A percentile compares a stretch with the other conserved stretches of the same genome.
These are phyloP conservation scores for Rossbeevera mucosa DNA, from an alignment of 768 basidiomycete genomes.

Conservation along the genomic window DNA sequence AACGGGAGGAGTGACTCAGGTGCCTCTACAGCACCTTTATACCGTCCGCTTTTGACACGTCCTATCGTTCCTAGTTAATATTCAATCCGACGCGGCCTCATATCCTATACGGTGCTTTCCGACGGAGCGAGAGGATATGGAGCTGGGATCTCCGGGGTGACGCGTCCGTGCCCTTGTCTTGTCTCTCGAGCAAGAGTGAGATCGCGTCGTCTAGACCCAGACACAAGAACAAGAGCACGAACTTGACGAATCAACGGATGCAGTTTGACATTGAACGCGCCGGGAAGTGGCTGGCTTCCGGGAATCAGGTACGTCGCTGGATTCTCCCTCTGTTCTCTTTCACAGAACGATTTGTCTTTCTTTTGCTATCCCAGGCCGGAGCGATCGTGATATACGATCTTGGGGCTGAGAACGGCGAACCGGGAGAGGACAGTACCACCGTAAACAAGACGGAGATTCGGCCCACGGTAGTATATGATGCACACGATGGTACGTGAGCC, in stretches of 20 bases:
- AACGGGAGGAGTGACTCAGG: conserved; percentile 45
- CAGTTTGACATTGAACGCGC: conserved; percentile 72
- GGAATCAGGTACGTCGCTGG: conserved; percentile 54
- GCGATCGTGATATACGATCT: conserved; percentile 57
- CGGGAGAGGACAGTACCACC: background rate
- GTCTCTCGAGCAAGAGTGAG: conserved; percentile 24
- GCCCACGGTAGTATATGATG: conserved; percentile 41
- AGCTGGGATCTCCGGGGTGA: conserved; percentile 77
- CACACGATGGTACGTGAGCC: conserved; percentile 51
- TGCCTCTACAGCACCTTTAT: conserved; percentile 14
- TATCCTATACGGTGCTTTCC: conserved; percentile 74
- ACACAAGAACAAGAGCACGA: conserved; percentile 20
- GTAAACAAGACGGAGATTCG: background rate
- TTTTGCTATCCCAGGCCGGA: conserved; percentile 44
- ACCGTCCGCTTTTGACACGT: background rate
- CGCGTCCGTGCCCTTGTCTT: conserved; percentile 37
- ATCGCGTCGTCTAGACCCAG: background rate
- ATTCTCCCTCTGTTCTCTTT: background rate
- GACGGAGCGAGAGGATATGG: conserved; percentile 55
- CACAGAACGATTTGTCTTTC: background rate
- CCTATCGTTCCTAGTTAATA: conserved; percentile 43
- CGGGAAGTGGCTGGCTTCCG: conserved; percentile 60
- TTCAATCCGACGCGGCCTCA: conserved; percentile 75
- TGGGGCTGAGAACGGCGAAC: background rate
- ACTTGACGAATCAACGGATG: conserved; percentile 67